These are phyloP conservation scores for Centella asiatica DNA, from an alignment of 129 eudicot genomes.

Conservation along the genomic window DNA sequence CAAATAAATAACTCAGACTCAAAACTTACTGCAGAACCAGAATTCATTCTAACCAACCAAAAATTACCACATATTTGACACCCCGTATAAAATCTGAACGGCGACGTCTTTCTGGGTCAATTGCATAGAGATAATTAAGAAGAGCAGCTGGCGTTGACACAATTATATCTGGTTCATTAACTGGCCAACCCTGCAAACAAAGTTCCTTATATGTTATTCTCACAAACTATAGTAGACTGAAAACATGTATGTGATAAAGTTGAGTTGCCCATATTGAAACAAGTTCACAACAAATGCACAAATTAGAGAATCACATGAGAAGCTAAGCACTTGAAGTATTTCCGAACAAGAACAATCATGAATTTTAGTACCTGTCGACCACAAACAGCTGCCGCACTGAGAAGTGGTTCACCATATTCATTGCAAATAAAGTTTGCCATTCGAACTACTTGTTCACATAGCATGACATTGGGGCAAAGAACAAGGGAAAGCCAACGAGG, in stretches of 20 bases:
- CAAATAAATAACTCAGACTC: constrained; percentile 3
- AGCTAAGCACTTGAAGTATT: neutral
- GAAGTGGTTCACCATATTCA: constrained; percentile 65
- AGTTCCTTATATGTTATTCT: neutral
- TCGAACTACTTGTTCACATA: constrained; percentile 95
- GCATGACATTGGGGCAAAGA: constrained; percentile 94
- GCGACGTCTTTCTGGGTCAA: constrained; percentile 66
- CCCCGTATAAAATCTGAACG: constrained; percentile 60
- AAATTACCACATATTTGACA: constrained; percentile 77
- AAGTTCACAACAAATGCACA: neutral
- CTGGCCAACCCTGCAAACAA: constrained; percentile 67
- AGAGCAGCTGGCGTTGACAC: constrained; percentile 98
- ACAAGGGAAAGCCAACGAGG: constrained; percentile 56
- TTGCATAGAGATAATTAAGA: constrained; percentile 70
- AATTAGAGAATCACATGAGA: neutral
- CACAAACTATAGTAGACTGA: no score
- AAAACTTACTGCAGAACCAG: neutral
- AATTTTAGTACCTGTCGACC: constrained; percentile 64
- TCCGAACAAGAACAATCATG: constrained; percentile 1
- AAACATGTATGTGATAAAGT: neutral
- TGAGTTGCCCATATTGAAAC: neutral
- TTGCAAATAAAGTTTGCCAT: constrained; percentile 71
- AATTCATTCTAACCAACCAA: neutral
- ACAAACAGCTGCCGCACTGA: constrained; percentile 69
- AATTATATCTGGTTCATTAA: constrained; percentile 62